These are phyloP conservation scores for Xylogone sp. DNA, from an alignment of 2,329 filamentous ascomycete species.

Conservation along the genomic window DNA sequence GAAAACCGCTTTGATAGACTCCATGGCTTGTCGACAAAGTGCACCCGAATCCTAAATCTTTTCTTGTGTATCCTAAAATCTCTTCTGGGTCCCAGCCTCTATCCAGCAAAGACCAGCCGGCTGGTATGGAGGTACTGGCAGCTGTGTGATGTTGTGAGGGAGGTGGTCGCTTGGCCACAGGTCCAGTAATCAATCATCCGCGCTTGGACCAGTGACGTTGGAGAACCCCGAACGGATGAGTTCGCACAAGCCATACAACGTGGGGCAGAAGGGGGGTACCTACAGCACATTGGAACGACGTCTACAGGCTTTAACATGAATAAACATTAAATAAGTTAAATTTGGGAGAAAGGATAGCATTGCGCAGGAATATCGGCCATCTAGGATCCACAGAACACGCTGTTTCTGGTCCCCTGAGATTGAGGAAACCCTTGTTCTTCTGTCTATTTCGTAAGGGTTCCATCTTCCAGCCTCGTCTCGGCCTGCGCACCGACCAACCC, in stretches of 20 bases:
- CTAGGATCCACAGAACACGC: neutral
- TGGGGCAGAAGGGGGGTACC: neutral
- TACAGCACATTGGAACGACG: neutral
- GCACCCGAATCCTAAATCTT: conserved; percentile 52
- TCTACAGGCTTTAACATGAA: no score
- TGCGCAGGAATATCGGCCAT: neutral
- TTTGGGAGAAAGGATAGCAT: no score
- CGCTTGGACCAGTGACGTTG: neutral
- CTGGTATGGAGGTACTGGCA: neutral
- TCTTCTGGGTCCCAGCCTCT: neutral
- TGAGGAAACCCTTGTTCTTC: neutral
- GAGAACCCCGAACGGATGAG: neutral
- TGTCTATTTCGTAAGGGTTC: neutral
- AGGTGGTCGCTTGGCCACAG: neutral
- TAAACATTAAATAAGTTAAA: no score
- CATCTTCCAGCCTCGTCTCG: neutral
- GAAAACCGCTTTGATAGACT: conserved; percentile 81
- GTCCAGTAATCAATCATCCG: neutral
- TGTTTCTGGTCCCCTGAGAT: neutral
- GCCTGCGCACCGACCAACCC: neutral
- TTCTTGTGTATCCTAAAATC: neutral
- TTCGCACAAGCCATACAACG: neutral
- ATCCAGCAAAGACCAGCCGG: neutral
- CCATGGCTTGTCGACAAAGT: conserved; percentile 55
- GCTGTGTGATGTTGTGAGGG: neutral